Conservation (phyloP, 2,329 filamentous ascomycete species). For the Colletotrichum godetiae region DNA sequence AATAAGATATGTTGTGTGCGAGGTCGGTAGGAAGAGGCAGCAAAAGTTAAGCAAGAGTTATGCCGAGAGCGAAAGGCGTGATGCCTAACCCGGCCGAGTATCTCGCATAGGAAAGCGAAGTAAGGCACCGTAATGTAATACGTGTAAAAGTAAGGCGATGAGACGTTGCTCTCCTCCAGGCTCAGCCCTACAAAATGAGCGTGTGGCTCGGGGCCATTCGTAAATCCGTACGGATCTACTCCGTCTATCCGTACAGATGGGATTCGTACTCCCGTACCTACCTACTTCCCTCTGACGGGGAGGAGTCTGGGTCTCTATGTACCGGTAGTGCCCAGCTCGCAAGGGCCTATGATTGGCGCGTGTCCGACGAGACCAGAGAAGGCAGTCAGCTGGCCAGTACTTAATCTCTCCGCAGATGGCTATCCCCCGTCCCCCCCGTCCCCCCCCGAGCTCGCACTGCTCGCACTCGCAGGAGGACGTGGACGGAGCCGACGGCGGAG, state of each 20-base stretch:
- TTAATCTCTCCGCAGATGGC: not conserved
- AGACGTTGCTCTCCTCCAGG: conserved; percentile 14
- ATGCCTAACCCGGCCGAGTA: conserved; percentile 21
- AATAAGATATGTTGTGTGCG: not conserved
- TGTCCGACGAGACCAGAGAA: conserved; percentile 9
- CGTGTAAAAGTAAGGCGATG: not conserved
- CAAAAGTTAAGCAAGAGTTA: not conserved
- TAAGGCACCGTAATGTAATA: not conserved
- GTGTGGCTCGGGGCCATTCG: conserved; percentile 25
- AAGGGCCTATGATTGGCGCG: conserved; percentile 24
- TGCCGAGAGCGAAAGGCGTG: conserved; percentile 22
- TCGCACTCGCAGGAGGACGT: conserved; percentile 8
- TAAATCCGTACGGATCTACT: conserved; percentile 3
- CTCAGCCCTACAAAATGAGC: conserved; percentile 19
- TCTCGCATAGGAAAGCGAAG: not conserved
- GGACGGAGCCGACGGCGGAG: conserved; percentile 24
- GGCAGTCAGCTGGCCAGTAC: conserved; percentile 20
- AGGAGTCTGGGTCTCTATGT: too few species aligned
- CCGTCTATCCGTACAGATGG: not conserved
- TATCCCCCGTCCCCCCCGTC: not conserved
- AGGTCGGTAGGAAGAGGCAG: not conserved
- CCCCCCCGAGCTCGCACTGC: conserved; percentile 20
- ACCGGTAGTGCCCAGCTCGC: not conserved
- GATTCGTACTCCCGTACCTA: too few species aligned
- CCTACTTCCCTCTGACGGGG: too few species aligned